A percentile compares a stretch with the other conserved stretches of the same genome.
phyloP scores from a whole-genome alignment of 2,329 filamentous ascomycete species.

The Venturia pyrina region DNA sequence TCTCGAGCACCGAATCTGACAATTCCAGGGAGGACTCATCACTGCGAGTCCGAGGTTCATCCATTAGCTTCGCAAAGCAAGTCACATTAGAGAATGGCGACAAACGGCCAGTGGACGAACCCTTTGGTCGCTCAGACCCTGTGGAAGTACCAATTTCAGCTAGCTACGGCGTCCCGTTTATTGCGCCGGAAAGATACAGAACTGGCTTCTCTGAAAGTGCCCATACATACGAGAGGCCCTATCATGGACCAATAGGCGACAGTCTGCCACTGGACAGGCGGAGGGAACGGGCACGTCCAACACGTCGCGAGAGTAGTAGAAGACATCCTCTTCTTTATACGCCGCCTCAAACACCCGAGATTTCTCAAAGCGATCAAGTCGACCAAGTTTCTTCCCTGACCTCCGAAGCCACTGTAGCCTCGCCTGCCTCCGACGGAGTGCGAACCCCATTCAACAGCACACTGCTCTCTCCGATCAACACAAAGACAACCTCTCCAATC shows the following conservation, averaged over 20 bases:
- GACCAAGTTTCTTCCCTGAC: conserved; percentile 29
- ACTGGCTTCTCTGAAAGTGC: conserved; percentile 8
- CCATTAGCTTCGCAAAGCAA: conserved; percentile 31
- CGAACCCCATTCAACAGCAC: conserved; percentile 24
- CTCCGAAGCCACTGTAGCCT: conserved; percentile 29
- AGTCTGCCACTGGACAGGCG: not conserved
- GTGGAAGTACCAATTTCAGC: conserved; percentile 22
- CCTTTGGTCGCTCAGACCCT: conserved; percentile 12
- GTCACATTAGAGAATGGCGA: conserved; percentile 32
- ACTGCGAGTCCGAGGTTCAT: conserved; percentile 21
- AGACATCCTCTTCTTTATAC: not conserved
- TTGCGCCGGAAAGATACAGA: not conserved
- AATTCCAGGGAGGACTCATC: conserved; percentile 2
- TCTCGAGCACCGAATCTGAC: conserved; percentile 5
- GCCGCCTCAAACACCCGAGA: not conserved
- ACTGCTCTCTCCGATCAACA: not conserved
- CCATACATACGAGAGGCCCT: not conserved
- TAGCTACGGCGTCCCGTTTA: not conserved
- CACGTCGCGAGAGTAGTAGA: not conserved
- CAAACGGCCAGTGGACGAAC: conserved; percentile 27
- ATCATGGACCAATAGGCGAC: not conserved
- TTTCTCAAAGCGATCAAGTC: not conserved
- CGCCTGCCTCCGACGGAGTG: conserved; percentile 27
- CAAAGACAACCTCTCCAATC: conserved; percentile 1
- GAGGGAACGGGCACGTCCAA: not conserved